Conservation (phyloP, 2,329 filamentous ascomycete genomes). For the Pseudogymnoascus sp. region DNA sequence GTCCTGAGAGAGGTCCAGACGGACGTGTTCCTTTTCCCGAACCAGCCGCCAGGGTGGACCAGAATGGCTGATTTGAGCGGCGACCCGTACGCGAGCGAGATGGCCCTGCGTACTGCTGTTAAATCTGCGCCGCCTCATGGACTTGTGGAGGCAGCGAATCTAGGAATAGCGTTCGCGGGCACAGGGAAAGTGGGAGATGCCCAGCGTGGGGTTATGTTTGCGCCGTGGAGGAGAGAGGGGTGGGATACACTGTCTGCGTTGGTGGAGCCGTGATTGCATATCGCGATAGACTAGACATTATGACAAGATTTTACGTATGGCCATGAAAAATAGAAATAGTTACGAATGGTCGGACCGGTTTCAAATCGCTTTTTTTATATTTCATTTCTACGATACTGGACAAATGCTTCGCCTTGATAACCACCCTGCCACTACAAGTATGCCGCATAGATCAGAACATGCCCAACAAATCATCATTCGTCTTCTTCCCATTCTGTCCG, state of each 20-base stretch:
- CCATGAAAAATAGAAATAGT: neutral
- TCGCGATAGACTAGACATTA: neutral
- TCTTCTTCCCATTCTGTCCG: slow-evolving; percentile 40
- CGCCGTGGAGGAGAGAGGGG: slow-evolving; percentile 56
- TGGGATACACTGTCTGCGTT: slow-evolving; percentile 22
- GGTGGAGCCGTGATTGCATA: neutral
- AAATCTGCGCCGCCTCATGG: slow-evolving; percentile 68
- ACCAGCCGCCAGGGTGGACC: slow-evolving; percentile 73
- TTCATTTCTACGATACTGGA: slow-evolving; percentile 5
- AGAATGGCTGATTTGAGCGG: slow-evolving; percentile 56
- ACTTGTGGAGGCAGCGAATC: slow-evolving; percentile 55
- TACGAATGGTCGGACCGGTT: neutral
- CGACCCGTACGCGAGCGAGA: slow-evolving; percentile 46
- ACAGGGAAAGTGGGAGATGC: slow-evolving; percentile 65
- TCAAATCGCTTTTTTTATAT: slow-evolving; percentile 7
- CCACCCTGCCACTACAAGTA: neutral
- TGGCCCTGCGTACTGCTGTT: slow-evolving; percentile 73
- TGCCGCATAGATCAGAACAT: slow-evolving; percentile 37
- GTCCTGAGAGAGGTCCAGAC: slow-evolving; percentile 59
- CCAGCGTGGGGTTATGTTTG: slow-evolving; percentile 67
- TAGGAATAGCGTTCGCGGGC: slow-evolving; percentile 66
- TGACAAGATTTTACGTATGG: neutral
- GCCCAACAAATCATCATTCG: slow-evolving; percentile 50
- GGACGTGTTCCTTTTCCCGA: slow-evolving; percentile 73
- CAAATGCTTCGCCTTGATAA: neutral